Evolutionary conservation across 2,329 filamentous ascomycete genomes (phyloP).

Genomic region (Grosmannia penicillata): DNA sequence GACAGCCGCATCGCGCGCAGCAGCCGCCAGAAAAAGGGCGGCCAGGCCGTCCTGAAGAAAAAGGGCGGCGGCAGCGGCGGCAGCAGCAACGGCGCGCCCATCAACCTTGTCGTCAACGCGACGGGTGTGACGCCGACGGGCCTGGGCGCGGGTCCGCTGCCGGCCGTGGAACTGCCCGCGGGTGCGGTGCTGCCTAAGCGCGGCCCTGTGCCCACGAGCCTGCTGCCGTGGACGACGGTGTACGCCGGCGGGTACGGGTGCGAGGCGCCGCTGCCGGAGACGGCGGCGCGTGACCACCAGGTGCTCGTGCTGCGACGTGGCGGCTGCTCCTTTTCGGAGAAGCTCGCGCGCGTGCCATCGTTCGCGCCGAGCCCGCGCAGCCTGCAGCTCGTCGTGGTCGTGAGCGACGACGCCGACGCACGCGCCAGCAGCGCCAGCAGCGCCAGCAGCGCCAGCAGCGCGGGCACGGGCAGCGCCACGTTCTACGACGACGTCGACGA

Average conservation of each 20-base stretch:
- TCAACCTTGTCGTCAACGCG: slow-evolving; percentile 20
- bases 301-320: slow-evolving; percentile 73
- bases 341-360: slow-evolving; percentile 71
- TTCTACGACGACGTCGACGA: slow-evolving; percentile 16
- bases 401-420: slow-evolving; percentile 41
- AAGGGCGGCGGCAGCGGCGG: neutral
- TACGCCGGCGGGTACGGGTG: slow-evolving; percentile 61
- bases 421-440: neutral
- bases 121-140: slow-evolving; percentile 21
- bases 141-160: slow-evolving; percentile 34
- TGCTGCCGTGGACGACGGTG: slow-evolving; percentile 53
- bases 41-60: neutral
- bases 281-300: slow-evolving; percentile 44
- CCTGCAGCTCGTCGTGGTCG: slow-evolving; percentile 69
- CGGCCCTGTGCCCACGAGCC: slow-evolving; percentile 20
- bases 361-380: slow-evolving; percentile 45
- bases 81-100: slow-evolving; percentile 2
- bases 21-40: neutral
- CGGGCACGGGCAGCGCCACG: slow-evolving; percentile 7
- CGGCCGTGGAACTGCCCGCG: slow-evolving; percentile 24
- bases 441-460: neutral
- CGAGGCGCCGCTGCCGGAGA: slow-evolving; percentile 36
- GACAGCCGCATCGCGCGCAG: neutral
- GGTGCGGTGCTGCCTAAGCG: slow-evolving; percentile 17
- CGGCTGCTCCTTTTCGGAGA: slow-evolving; percentile 69